Conservation (phyloP, 768 basidiomycete species). For the Cyathus striatus region DNA sequence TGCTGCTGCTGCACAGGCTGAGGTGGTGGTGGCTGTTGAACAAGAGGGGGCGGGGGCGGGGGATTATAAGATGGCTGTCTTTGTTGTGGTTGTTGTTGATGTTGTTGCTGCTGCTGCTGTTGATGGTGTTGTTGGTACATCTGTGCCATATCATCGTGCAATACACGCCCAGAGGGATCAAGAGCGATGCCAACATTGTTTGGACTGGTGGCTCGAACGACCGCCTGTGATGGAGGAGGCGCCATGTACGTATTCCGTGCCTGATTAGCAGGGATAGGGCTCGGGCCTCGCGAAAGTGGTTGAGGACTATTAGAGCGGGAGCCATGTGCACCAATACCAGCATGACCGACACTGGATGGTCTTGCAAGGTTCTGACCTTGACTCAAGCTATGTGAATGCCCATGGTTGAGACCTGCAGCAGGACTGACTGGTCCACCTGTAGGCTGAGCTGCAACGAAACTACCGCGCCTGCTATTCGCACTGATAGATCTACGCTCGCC, state of each 20-base stretch:
- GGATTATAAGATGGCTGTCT: slow-evolving; percentile 24
- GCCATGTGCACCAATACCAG: slow-evolving; percentile 79
- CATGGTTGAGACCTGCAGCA: slow-evolving; percentile 8
- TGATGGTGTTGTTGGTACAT: slow-evolving; percentile 42
- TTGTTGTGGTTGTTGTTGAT: slow-evolving; percentile 24
- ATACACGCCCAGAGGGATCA: slow-evolving; percentile 75
- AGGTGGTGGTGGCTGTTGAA: too few relatives aligned
- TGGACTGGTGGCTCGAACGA: slow-evolving; percentile 61
- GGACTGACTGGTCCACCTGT: slow-evolving; percentile 15
- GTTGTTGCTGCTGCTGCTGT: slow-evolving; percentile 38
- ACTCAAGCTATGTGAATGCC: slow-evolving; percentile 18
- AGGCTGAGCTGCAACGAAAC: slow-evolving; percentile 26
- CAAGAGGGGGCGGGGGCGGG: slow-evolving; percentile 23
- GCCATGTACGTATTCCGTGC: slow-evolving; percentile 33
- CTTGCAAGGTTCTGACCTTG: slow-evolving; percentile 41
- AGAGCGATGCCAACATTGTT: slow-evolving; percentile 80
- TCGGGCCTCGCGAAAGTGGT: slow-evolving; percentile 50
- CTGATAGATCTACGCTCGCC: slow-evolving; percentile 70
- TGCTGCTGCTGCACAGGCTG: too few relatives aligned
- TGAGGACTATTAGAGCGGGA: slow-evolving; percentile 60
- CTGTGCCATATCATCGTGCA: slow-evolving; percentile 75
- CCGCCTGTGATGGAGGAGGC: slow-evolving; percentile 28
- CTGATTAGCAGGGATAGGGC: slow-evolving; percentile 43
- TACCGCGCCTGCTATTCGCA: slow-evolving; percentile 41
- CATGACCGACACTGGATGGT: slow-evolving; percentile 61